Evolutionary conservation across 495 filamentous ascomycete genomes (phyloP), one percentile per base, ranked within the genome.

Genomic region (Hypoxylon intermedium): DNA sequence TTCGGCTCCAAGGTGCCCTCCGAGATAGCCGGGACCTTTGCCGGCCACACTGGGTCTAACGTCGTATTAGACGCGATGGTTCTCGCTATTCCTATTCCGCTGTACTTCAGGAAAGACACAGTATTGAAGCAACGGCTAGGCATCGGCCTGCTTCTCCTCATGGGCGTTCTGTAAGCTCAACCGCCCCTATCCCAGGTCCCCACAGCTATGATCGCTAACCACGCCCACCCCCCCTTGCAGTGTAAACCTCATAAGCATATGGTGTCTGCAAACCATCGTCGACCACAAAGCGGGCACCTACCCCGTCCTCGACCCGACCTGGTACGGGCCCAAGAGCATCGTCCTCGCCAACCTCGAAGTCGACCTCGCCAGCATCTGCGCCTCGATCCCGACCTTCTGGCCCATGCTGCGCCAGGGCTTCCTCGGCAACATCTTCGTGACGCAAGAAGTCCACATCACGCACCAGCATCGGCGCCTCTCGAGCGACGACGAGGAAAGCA

Each of bases 361-460:
- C 28, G 70, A 74, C 60, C 60, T 74, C 5, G 72, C 69, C n/a
- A 65, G 66, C 47, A 74, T 74, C 19, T 69, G 70, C 52, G 72
- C 70, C 0, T 74, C 72, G 19, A 59, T 72, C 19, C 72, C 72
- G 18, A 67, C 68, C 11, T 72, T 74, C 62, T 72, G 64, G 61
- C 72, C 72, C 1, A 41, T 64, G 7, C 53, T 74, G 12, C 30
- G 42, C 12, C 50, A 65, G 21, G 41, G 53, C 16, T 34, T 63
- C 28, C 40, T 52, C 13, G 63, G 64, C 38, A 53, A 18, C 33
- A 73, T 72, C 45, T 72, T 68, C 47, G 58, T 72, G 0, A 72
- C 70, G 33, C 65, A 60, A 7, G 70, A 72, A 16, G 62, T 72
- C 1, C 65, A 63, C 44, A 56, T 72, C 6, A 72, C 67, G 45